Evolutionary conservation across 2,329 filamentous ascomycete species (phyloP).

Genomic region (Talaromyces marneffei): DNA sequence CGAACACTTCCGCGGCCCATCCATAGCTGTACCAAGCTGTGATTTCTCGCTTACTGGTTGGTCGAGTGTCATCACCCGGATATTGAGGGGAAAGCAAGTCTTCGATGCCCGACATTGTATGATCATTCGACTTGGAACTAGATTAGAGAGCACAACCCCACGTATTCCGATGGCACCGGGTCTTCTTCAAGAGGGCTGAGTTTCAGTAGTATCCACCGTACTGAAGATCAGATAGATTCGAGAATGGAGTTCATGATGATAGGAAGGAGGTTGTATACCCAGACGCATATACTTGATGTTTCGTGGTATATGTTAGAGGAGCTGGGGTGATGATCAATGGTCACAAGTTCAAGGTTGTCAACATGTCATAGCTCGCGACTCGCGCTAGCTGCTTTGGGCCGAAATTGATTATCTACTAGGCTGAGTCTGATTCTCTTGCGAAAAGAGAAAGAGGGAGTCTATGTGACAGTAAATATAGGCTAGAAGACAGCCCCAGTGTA

Average conservation of each 20-base stretch:
- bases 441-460: neutral
- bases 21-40: slow-evolving; percentile 93
- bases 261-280: neutral
- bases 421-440: neutral
- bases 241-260: neutral
- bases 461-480: neutral
- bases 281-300: neutral
- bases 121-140: neutral
- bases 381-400: slow-evolving; percentile 3
- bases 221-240: neutral
- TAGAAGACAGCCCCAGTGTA: neutral
- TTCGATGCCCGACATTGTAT: slow-evolving; percentile 26
- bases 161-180: neutral
- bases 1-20: slow-evolving; percentile 94
- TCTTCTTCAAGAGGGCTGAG: neutral
- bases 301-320: neutral
- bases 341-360: neutral
- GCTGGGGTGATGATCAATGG: neutral
- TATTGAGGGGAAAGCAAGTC: slow-evolving; percentile 51
- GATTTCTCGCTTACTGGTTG: slow-evolving; percentile 81
- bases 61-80: slow-evolving; percentile 77
- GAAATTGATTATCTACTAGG: neutral
- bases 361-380: neutral
- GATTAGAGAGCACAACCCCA: neutral
- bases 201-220: neutral